These are phyloP conservation scores for Oryza officinalis DNA, from an alignment of 176 grass and related monocot species.

Conservation along the genomic window DNA sequence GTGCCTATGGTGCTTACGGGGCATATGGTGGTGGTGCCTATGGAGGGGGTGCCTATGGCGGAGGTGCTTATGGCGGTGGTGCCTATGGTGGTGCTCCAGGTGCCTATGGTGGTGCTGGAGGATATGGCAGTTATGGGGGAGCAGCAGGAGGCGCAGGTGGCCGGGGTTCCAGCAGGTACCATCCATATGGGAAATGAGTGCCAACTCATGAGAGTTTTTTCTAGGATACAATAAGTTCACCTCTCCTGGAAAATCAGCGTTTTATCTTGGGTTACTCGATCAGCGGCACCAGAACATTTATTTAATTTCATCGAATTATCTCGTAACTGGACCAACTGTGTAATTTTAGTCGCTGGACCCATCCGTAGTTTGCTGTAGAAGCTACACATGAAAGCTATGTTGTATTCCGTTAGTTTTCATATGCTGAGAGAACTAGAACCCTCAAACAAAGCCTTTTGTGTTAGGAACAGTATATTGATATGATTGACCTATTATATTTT, in stretches of 20 bases:
- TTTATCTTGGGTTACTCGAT: constrained; percentile 18
- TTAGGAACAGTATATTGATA: constrained; percentile 32
- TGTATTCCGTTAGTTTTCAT: constrained; percentile 47
- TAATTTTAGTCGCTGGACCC: constrained; percentile 30
- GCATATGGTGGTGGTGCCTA: constrained; percentile 49
- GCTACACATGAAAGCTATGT: constrained; percentile 43
- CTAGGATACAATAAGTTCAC: constrained; percentile 17
- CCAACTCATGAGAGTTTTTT: not conserved
- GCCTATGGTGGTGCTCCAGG: constrained; percentile 50
- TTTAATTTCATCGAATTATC: constrained; percentile 14
- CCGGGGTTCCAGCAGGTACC: constrained; percentile 72
- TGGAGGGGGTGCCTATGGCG: constrained; percentile 46
- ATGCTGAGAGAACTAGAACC: constrained; percentile 44
- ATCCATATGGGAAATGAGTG: constrained; percentile 73
- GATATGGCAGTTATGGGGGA: constrained; percentile 54
- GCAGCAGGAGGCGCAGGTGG: constrained; percentile 43
- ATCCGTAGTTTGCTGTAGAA: constrained; percentile 37
- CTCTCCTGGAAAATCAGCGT: constrained; percentile 23
- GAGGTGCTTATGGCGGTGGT: constrained; percentile 45
- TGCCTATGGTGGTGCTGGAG: constrained; percentile 45
- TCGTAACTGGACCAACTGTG: constrained; percentile 25
- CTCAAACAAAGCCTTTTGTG: constrained; percentile 29
- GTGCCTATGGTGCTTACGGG: constrained; percentile 56
- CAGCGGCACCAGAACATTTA: constrained; percentile 29
- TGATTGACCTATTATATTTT: constrained; percentile 40